Evolutionary conservation across 257 asterid species (phyloP).

Genomic region (Cruciata laevipes): DNA sequence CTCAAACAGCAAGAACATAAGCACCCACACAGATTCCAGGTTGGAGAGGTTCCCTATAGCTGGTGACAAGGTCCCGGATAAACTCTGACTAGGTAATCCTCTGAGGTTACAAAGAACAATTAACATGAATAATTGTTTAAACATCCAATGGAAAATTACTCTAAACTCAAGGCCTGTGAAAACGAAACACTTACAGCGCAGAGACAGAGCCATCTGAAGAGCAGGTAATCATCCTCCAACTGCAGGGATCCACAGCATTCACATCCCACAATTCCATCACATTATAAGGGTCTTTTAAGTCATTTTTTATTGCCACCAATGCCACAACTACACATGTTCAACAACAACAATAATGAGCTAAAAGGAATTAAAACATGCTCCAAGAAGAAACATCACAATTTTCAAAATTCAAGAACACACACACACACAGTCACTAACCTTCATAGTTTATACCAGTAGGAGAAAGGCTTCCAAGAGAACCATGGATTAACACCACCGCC

Average conservation of each 20-base stretch:
- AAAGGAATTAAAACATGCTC: neutral
- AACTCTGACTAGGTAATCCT: constrained; percentile 74
- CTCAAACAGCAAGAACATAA: constrained; percentile 1
- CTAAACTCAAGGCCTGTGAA: neutral
- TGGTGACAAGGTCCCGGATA: constrained; percentile 76
- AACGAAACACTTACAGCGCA: constrained; percentile 57
- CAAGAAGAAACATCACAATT: neutral
- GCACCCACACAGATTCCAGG: constrained; percentile 78
- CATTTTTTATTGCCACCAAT: constrained; percentile 66
- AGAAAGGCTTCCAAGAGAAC: constrained; percentile 72
- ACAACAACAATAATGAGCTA: neutral
- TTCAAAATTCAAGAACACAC: neutral
- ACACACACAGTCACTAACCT: constrained; percentile 37
- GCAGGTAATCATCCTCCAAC: constrained; percentile 97
- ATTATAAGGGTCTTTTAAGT: constrained; percentile 70
- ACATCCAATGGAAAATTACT: neutral
- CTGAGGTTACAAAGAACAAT: constrained; percentile 34
- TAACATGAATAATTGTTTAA: constrained; percentile 4
- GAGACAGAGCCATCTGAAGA: constrained; percentile 77
- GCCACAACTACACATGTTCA: constrained; percentile 65
- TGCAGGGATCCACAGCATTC: constrained; percentile 96
- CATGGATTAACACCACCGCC: constrained; percentile 40
- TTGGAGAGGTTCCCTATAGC: constrained; percentile 79
- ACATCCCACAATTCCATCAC: constrained; percentile 89
- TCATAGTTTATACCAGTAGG: constrained; percentile 96